phyloP scores from a whole-genome alignment of 345 rosid species.

The Euphorbia peplus region DNA sequence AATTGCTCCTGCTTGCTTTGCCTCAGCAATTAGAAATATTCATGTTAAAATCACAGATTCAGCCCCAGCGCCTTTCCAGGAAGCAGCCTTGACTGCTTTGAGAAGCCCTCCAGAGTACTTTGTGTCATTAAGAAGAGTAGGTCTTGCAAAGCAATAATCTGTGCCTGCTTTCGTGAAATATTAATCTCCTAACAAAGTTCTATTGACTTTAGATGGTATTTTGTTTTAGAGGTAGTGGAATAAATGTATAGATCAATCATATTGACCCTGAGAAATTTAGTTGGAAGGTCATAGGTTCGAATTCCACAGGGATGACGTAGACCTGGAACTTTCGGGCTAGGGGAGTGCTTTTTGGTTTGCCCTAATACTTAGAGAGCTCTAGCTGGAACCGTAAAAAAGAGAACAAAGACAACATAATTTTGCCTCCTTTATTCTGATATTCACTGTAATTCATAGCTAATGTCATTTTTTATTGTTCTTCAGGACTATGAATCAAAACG shows the following conservation, averaged over 20 bases:
- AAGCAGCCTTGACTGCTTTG: conserved; percentile 54
- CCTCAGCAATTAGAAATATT: conserved; percentile 50
- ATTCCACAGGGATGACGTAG: neutral
- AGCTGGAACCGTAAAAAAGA: neutral
- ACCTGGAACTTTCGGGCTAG: neutral
- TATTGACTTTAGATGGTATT: neutral
- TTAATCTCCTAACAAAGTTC: neutral
- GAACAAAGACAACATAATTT: neutral
- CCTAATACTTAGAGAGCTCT: neutral
- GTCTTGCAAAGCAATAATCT: conserved; percentile 11
- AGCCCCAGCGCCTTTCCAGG: conserved; percentile 66
- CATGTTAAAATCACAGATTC: conserved; percentile 51
- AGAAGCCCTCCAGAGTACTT: conserved; percentile 38
- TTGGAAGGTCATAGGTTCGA: neutral
- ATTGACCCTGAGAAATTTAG: neutral
- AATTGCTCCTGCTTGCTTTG: conserved; percentile 47
- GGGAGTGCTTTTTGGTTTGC: neutral
- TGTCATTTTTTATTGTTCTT: conserved; percentile 5
- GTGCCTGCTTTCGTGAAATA: conserved; percentile 1
- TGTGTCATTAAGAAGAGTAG: conserved; percentile 40
- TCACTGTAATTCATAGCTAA: neutral
- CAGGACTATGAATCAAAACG: conserved; percentile 52
- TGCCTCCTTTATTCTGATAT: neutral
- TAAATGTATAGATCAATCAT: neutral
- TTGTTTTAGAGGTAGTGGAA: neutral